Evolutionary conservation across 202 grass and related monocot species (phyloP).

Genomic region (Setaria italica): DNA sequence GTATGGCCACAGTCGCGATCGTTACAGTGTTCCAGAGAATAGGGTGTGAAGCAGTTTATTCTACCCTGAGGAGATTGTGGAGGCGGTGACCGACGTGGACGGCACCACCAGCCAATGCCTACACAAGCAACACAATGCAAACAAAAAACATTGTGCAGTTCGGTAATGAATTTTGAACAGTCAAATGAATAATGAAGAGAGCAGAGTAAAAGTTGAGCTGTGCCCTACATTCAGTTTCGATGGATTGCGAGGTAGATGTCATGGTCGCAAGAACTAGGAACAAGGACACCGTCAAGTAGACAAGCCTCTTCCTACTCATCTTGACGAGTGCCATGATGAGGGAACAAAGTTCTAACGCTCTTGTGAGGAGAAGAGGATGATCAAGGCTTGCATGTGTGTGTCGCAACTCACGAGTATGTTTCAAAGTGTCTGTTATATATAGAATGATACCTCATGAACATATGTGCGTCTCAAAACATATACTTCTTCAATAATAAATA

Average conservation of each 20-base stretch:
- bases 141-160: background rate
- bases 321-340: background rate
- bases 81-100: background rate
- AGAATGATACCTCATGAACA: too few relatives aligned
- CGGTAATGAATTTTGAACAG: background rate
- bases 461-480: too few relatives aligned
- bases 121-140: background rate
- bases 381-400: background rate
- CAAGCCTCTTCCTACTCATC: background rate
- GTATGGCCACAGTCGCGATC: background rate
- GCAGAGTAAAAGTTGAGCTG: background rate
- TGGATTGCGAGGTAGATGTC: background rate
- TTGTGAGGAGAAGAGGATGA: background rate
- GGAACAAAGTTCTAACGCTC: background rate
- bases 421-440: too few relatives aligned
- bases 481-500: too few relatives aligned
- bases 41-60: background rate
- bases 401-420: too few relatives aligned
- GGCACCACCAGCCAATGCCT: background rate
- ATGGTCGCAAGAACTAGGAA: background rate
- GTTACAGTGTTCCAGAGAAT: background rate
- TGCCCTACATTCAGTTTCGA: background rate
- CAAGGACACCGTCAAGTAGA: background rate
- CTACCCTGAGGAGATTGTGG: too few relatives aligned
- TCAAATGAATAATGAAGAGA: background rate